Evolutionary conservation across 139 green algal genomes (phyloP), one percentile per base, ranked within the genome.

Genomic region (Helicosporidium sp.): DNA sequence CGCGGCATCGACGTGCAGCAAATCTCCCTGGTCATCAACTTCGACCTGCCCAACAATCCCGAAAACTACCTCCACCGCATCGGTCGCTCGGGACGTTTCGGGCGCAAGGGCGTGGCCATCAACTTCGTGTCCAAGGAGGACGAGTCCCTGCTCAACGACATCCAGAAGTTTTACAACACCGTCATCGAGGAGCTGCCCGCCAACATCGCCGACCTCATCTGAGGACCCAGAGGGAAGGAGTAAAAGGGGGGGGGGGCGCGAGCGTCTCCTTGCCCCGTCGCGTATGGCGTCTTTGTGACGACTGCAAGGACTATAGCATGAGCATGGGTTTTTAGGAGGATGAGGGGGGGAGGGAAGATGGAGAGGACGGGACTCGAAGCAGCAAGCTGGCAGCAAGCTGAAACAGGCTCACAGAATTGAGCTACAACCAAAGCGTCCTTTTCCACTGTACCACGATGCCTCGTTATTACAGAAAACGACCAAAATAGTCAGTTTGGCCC

Each of bases 31-130:
- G 90, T 99, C 49, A 97, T 99, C 76, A 99, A 99, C 77, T 99
- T 87, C 52, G 89, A 97, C 63, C 82, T 97, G 63, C 90, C 90
- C 42, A 93, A 85, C 25, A 91, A 99, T 75, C 90, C 90, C 18
- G 90, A 99, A 75, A 99, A 99, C 79, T 99, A 99, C 83, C 78
- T 99, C 49, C 90, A 99, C 74, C 79, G 89, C 57, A 99, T 99
- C 58, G 90, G 90, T 20, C 78, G 89, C 27, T 91, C 75, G 19
- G 83, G 84, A 1, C 73, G 83, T 19, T 93, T 85, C 47, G 89
- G 88, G 6, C 81, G 88, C 48, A 97, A 97, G 82, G 90, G 90
- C 71, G 90, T 99, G 40, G 87, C 90, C 56, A 99, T 99, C 80
- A 99, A 99, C 82, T 99, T 99, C 58, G 88, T 96, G 42, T 85